Evolutionary conservation across 129 eudicot genomes (phyloP).

Genomic region (Flaveria linearis): DNA sequence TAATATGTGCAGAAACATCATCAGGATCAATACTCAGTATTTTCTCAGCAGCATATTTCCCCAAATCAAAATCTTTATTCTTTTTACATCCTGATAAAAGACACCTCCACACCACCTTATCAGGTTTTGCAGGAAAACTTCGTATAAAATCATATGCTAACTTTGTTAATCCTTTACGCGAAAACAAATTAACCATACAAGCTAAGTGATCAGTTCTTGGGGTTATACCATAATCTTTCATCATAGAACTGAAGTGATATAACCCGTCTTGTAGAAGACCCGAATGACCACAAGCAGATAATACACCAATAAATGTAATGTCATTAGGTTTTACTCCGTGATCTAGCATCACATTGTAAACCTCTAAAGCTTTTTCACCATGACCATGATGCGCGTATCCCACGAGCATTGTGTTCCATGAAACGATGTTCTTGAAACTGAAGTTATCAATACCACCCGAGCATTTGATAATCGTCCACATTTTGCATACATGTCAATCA

Average conservation of each 20-base stretch:
- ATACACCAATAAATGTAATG: constrained; percentile 66
- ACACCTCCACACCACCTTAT: constrained; percentile 81
- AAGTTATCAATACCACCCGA: constrained; percentile 49
- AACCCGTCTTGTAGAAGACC: constrained; percentile 66
- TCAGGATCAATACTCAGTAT: constrained; percentile 65
- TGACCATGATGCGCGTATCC: constrained; percentile 82
- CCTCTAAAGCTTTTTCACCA: constrained; percentile 53
- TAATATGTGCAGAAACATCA: constrained; percentile 62
- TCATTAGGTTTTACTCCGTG: constrained; percentile 53
- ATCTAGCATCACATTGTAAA: constrained; percentile 47
- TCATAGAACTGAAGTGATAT: constrained; percentile 50
- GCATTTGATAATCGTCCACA: constrained; percentile 66
- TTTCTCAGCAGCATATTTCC: constrained; percentile 59
- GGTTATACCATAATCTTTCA: constrained; percentile 38
- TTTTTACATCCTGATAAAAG: constrained; percentile 66
- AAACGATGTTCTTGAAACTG: constrained; percentile 55
- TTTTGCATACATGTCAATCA: constrained; percentile 74
- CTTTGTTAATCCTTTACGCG: constrained; percentile 60
- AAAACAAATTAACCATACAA: constrained; percentile 66
- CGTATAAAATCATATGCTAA: constrained; percentile 56
- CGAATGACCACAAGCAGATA: constrained; percentile 75
- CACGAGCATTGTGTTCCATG: constrained; percentile 74
- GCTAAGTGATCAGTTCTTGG: constrained; percentile 73
- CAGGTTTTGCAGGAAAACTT: constrained; percentile 37
- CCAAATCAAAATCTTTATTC: constrained; percentile 51